Evolutionary conservation across 495 filamentous ascomycete genomes (phyloP).

Genomic region (Tuber borchii): DNA sequence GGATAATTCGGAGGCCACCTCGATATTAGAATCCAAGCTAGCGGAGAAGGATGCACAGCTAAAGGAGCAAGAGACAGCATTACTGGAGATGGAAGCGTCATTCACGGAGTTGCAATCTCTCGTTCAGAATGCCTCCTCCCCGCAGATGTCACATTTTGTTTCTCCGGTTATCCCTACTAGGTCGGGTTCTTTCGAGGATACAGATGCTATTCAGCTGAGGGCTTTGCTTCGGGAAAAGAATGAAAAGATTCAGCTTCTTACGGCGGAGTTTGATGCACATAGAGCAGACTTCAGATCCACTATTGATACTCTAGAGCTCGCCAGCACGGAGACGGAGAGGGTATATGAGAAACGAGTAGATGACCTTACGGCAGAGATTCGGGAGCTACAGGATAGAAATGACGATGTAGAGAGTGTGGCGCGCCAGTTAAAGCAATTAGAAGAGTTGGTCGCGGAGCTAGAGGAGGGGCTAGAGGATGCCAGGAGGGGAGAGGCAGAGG

Average conservation of each 20-base stretch:
- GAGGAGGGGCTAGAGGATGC: slow-evolving; percentile 97
- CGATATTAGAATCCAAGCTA: slow-evolving; percentile 60
- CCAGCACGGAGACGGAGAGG: slow-evolving; percentile 92
- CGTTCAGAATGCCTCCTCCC: slow-evolving; percentile 49
- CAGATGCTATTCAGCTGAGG: slow-evolving; percentile 70
- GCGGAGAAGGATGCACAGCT: slow-evolving; percentile 80
- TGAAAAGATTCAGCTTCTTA: slow-evolving; percentile 87
- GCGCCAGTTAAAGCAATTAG: slow-evolving; percentile 82
- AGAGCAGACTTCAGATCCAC: slow-evolving; percentile 94
- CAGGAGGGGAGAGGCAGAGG: slow-evolving; percentile 91
- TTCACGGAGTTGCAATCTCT: slow-evolving; percentile 67
- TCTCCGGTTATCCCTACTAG: slow-evolving; percentile 8
- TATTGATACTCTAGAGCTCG: slow-evolving; percentile 92
- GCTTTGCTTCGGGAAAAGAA: slow-evolving; percentile 86
- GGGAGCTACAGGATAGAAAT: slow-evolving; percentile 69
- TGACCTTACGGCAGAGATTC: slow-evolving; percentile 78
- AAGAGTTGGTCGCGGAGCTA: slow-evolving; percentile 90
- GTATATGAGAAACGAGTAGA: slow-evolving; percentile 91
- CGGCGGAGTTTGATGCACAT: slow-evolving; percentile 89
- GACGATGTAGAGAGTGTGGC: slow-evolving; percentile 90
- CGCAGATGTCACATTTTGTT: slow-evolving; percentile 35
- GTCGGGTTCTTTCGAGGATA: slow-evolving; percentile 56
- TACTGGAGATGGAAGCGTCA: slow-evolving; percentile 79
- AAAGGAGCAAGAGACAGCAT: slow-evolving; percentile 70
- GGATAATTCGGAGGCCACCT: slow-evolving; percentile 58